Conservation (phyloP, 176 grass and related monocot species). For the Melocanna baccifera region DNA sequence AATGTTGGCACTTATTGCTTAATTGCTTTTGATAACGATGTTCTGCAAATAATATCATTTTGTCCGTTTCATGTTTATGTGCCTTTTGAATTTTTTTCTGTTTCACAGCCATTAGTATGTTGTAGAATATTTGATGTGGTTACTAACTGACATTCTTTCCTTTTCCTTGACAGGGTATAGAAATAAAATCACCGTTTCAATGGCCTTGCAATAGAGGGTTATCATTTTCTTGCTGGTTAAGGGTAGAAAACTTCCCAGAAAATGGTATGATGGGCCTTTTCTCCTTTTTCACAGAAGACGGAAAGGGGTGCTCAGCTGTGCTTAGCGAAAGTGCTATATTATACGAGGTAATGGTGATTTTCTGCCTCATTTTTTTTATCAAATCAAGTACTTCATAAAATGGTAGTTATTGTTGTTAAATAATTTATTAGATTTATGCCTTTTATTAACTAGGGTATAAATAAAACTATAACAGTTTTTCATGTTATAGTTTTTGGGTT, state of each 20-base stretch:
- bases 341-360: slow-evolving; percentile 68
- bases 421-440: neutral
- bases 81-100: neutral
- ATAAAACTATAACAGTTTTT: neutral
- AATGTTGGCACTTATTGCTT: neutral
- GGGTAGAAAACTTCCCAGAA: slow-evolving; percentile 79
- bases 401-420: neutral
- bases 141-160: slow-evolving; percentile 18
- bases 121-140: slow-evolving; percentile 24
- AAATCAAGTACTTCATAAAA: neutral
- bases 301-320: slow-evolving; percentile 88
- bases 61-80: neutral
- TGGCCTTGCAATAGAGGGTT: slow-evolving; percentile 93
- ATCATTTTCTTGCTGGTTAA: slow-evolving; percentile 92
- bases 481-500: no score
- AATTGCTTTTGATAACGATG: neutral
- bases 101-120: neutral
- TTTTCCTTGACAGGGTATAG: slow-evolving; percentile 63
- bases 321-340: slow-evolving; percentile 74
- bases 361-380: neutral
- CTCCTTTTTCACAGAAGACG: slow-evolving; percentile 89
- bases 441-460: slow-evolving; percentile 7
- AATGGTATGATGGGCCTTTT: slow-evolving; percentile 92
- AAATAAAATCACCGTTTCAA: slow-evolving; percentile 81
- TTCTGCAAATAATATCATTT: slow-evolving; percentile 14